Percentiles rank a stretch among this genome's conserved stretches.
Conservation (phyloP, 768 basidiomycete species). For the Calocybe cyanea region DNA sequence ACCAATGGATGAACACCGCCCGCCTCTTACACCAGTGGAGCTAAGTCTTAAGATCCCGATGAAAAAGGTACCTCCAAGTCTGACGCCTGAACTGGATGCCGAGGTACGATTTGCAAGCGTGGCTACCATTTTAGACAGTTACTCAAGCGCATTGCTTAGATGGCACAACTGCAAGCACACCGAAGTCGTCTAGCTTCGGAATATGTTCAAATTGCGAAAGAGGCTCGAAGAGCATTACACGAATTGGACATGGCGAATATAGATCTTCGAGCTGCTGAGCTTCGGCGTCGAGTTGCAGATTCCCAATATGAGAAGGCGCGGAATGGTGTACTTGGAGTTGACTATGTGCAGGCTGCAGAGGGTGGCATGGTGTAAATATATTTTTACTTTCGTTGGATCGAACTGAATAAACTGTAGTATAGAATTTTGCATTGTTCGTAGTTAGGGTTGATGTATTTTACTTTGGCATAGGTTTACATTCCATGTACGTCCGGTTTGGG, state of each 20-base stretch:
- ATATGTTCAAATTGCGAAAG: slow-evolving; percentile 34
- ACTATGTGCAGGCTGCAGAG: slow-evolving; percentile 21
- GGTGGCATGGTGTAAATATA: neutral
- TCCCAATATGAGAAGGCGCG: slow-evolving; percentile 59
- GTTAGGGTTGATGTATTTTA: slow-evolving; percentile 10
- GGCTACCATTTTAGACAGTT: neutral
- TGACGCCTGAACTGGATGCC: slow-evolving; percentile 21
- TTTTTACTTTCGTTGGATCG: no score
- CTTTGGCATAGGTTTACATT: slow-evolving; percentile 63
- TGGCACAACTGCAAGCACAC: slow-evolving; percentile 33
- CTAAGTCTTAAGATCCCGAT: slow-evolving; percentile 24
- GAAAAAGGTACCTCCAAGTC: slow-evolving; percentile 22
- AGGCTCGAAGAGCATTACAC: slow-evolving; percentile 46
- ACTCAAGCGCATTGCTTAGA: slow-evolving; percentile 13
- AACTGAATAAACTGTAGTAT: no score
- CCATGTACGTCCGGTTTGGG: slow-evolving; percentile 61
- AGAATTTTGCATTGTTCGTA: no score
- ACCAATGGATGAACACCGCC: slow-evolving; percentile 2
- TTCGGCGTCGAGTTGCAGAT: slow-evolving; percentile 54
- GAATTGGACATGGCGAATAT: slow-evolving; percentile 59
- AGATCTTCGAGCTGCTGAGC: slow-evolving; percentile 57
- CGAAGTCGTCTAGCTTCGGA: slow-evolving; percentile 37
- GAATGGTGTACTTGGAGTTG: slow-evolving; percentile 59
- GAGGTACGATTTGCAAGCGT: slow-evolving; percentile 10
- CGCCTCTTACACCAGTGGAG: slow-evolving; percentile 1